A percentile compares a stretch with the other conserved stretches of the same genome.
phyloP scores from a whole-genome alignment of 176 grass and related monocot species.

The barley (Hordeum vulgare) region DNA sequence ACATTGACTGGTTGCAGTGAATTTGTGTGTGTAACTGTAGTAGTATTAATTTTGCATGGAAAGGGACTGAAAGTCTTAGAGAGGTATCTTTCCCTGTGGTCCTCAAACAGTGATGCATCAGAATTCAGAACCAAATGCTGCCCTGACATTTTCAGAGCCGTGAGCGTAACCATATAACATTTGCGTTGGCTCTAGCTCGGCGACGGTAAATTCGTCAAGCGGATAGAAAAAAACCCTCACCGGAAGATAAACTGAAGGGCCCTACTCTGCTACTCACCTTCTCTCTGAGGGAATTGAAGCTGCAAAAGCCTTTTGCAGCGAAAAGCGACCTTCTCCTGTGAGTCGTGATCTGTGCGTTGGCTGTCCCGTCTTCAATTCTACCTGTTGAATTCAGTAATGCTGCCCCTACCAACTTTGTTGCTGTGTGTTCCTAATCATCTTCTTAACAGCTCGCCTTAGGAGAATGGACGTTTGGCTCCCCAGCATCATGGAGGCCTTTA shows the following conservation, averaged over 20 bases:
- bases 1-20: not conserved
- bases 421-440: not conserved
- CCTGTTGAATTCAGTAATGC: constrained; percentile 14
- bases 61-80: not conserved
- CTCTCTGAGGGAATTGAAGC: not conserved
- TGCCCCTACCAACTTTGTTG: not conserved
- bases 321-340: not conserved
- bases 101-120: constrained; percentile 13
- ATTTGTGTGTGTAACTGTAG: not conserved
- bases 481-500: no score
- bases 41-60: not conserved
- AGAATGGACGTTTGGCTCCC: no score
- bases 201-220: no score
- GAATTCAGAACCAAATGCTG: not conserved
- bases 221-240: not conserved
- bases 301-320: not conserved
- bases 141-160: constrained; percentile 4
- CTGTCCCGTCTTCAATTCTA: not conserved
- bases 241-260: not conserved
- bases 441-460: not conserved
- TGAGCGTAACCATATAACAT: not conserved
- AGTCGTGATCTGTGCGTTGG: constrained; percentile 1
- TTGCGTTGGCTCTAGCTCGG: not conserved
- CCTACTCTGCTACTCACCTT: not conserved
- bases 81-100: constrained; percentile 7